Conservation (phyloP, 345 rosid species). For the Durio zibethinus region DNA sequence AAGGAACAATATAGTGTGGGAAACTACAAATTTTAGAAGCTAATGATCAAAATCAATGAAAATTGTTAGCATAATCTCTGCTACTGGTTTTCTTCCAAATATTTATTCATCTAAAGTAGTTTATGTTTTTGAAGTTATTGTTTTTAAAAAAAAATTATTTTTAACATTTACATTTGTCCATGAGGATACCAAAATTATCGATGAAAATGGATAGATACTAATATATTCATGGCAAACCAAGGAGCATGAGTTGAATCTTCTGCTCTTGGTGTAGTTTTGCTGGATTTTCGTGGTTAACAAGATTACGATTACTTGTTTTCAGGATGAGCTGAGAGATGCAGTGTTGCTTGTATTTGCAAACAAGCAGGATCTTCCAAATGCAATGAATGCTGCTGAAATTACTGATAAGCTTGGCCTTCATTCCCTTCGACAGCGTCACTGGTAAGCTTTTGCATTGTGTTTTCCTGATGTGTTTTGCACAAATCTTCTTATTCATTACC, state of each 20-base stretch:
- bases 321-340: constrained; percentile 92
- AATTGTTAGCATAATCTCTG: not conserved
- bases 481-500: not conserved
- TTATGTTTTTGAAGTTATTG: not conserved
- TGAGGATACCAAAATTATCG: not conserved
- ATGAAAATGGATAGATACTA: not conserved
- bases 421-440: constrained; percentile 64
- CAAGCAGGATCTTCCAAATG: constrained; percentile 94
- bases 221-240: not conserved
- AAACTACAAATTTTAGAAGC: not conserved
- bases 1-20: not conserved
- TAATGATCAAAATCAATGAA: not conserved
- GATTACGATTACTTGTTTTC: constrained; percentile 13
- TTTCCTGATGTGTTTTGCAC: not conserved
- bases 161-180: not conserved
- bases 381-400: constrained; percentile 91
- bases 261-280: not conserved
- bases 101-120: not conserved
- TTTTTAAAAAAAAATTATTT: not conserved
- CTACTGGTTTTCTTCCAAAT: constrained; percentile 4
- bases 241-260: not conserved
- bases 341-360: constrained; percentile 87
- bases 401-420: constrained; percentile 77
- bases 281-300: not conserved
- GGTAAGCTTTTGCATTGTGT: constrained; percentile 31